These are phyloP conservation scores for Comarum palustre DNA, from an alignment of 306 rosid species.

Conservation along the genomic window DNA sequence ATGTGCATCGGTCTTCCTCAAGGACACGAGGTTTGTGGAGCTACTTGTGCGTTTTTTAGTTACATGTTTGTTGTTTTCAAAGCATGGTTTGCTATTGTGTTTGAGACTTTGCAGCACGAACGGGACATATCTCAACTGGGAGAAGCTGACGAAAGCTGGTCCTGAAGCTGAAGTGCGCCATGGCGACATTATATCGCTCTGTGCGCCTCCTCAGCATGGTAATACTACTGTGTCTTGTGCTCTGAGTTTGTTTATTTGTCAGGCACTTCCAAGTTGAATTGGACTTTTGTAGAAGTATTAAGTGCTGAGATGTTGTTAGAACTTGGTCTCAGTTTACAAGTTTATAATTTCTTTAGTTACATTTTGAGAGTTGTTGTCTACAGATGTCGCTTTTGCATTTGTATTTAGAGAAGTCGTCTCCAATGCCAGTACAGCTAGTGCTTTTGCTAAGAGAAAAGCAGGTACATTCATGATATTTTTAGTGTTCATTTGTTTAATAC, in stretches of 20 bases:
- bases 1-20: conserved; percentile 40
- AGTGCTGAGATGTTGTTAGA: neutral
- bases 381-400: conserved; percentile 72
- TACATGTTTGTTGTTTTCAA: neutral
- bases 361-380: neutral
- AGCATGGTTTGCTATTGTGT: conserved; percentile 26
- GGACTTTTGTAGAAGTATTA: neutral
- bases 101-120: conserved; percentile 59
- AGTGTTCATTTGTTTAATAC: neutral
- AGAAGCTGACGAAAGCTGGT: conserved; percentile 52
- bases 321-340: neutral
- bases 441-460: conserved; percentile 73
- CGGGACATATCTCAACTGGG: conserved; percentile 90
- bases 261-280: neutral
- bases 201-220: conserved; percentile 90
- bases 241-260: neutral
- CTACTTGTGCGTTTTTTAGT: neutral
- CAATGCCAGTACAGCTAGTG: conserved; percentile 36
- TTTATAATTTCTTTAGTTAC: neutral
- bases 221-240: conserved; percentile 15
- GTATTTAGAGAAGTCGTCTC: conserved; percentile 74
- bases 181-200: conserved; percentile 82
- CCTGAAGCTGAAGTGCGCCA: conserved; percentile 66
- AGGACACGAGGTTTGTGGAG: conserved; percentile 68
- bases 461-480: conserved; percentile 40